Evolutionary conservation across 2,329 filamentous ascomycete genomes (phyloP), one percentile per base, ranked within the genome.

Genomic region (Beauveria medogensis): DNA sequence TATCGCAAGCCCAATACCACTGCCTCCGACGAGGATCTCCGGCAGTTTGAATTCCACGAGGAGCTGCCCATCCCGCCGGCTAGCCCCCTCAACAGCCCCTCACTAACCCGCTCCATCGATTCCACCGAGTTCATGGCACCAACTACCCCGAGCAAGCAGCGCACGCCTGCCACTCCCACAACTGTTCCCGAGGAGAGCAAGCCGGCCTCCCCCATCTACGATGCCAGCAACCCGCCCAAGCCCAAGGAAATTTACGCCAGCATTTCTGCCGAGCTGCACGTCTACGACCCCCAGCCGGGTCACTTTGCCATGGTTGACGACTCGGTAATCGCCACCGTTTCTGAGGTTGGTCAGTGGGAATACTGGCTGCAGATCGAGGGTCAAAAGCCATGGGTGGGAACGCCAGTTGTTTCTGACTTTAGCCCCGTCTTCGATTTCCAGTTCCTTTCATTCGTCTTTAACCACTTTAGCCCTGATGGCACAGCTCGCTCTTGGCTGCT

Each of bases 351-450:
- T 8, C 84, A 87, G 60, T 99, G 94, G 94, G 84, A 94, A 66
- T 99, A 97, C 75, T 97, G 92, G 92, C 79, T 99, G 37, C 91
- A 97, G 70, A 88, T 97, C 60, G 83, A 84, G 47, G 87, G 88
- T 64, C 80, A 84, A 44, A 87, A 86, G 69, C 86, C 92, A 59
- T 97, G 92, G 91, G 79, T 99, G 2, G 92, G 92, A 24, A 90
- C 96, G 65, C 83, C 88, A 2, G 85, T 99, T 34, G 80, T 92
- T 34, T 88, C 91, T 7, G 94, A 99, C 67, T 91, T 97, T 74
- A 97, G 97, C 68, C 94, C 94, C 0, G 92, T 99, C 22, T 99
- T 97, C 80, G 97, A 97, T 76, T 97, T 97, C 66, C 94, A 99
- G 73, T 97, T 93, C 69, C 81, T 96, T n/a, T 97, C 93, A 0